Conservation (phyloP, 148 eudicot species). For the Camellia japonica region DNA sequence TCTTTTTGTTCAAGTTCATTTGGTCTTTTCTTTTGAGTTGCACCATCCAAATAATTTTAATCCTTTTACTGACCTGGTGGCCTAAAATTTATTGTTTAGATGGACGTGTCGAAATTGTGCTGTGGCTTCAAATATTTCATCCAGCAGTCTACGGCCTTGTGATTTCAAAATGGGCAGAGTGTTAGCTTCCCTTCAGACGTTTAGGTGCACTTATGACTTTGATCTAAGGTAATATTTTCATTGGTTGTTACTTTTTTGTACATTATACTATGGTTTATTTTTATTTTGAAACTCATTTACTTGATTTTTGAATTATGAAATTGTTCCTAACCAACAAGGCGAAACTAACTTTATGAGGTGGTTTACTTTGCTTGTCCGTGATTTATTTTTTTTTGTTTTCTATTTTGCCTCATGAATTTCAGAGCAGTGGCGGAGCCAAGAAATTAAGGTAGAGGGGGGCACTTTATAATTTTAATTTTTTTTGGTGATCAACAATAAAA, state of each 20-base stretch:
- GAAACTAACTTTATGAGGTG: background rate
- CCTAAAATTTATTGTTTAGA: constrained; percentile 32
- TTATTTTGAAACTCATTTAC: background rate
- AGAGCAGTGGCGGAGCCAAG: background rate
- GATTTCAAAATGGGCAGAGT: constrained; percentile 90
- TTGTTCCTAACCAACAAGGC: background rate
- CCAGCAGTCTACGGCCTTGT: constrained; percentile 87
- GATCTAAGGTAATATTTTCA: constrained; percentile 57
- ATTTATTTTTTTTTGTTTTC: background rate
- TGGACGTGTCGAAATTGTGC: constrained; percentile 86
- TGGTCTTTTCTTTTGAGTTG: background rate
- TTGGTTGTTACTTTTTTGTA: background rate
- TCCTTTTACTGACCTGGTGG: constrained; percentile 8
- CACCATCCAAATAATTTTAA: background rate
- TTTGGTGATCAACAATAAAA: no score
- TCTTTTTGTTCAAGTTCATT: constrained; percentile 8
- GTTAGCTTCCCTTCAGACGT: constrained; percentile 64
- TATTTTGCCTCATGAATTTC: background rate
- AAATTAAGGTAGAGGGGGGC: no score
- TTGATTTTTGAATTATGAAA: constrained; percentile 8
- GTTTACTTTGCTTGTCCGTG: background rate
- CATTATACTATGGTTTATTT: background rate
- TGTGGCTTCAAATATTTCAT: constrained; percentile 71
- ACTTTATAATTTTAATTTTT: no score
- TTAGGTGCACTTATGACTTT: constrained; percentile 69